phyloP scores from a whole-genome alignment of 768 basidiomycete genomes.

The Hemileccinum impolitum region DNA sequence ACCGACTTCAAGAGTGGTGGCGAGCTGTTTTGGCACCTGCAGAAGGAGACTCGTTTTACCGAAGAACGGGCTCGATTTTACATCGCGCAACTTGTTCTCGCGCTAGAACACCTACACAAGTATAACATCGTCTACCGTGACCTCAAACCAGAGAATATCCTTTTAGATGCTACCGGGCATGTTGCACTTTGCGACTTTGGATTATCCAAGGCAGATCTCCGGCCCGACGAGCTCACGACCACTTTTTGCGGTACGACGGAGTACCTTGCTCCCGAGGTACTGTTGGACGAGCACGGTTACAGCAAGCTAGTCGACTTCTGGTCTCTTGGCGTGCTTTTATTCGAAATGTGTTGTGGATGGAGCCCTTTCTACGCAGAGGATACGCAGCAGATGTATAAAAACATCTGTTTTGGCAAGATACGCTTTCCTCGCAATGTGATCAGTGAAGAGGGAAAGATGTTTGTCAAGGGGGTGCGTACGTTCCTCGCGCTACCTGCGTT shows the following conservation, averaged over 20 bases:
- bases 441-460: constrained; percentile 96
- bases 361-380: constrained; percentile 99
- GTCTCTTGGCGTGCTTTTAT: constrained; percentile 92
- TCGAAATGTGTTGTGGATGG: constrained; percentile 99
- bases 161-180: constrained; percentile 96
- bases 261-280: constrained; percentile 98
- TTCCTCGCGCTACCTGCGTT: constrained; percentile 6
- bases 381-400: constrained; percentile 99
- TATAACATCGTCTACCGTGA: constrained; percentile 96
- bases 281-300: constrained; percentile 97
- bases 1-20: constrained; percentile 99
- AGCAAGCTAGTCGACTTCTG: constrained; percentile 99
- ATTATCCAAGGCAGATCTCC: constrained; percentile 92
- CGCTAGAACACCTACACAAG: constrained; percentile 95
- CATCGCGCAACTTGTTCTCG: constrained; percentile 91
- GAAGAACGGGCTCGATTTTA: constrained; percentile 96
- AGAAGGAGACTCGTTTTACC: constrained; percentile 89
- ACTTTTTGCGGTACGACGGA: constrained; percentile 99
- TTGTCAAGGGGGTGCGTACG: constrained; percentile 90
- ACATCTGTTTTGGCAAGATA: constrained; percentile 98
- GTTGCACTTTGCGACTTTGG: constrained; percentile 99
- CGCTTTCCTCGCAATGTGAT: constrained; percentile 97
- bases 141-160: constrained; percentile 97
- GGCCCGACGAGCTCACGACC: constrained; percentile 93
- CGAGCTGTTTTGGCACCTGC: constrained; percentile 97